phyloP scores from a whole-genome alignment of 306 rosid genomes.

The Urtica urens region DNA sequence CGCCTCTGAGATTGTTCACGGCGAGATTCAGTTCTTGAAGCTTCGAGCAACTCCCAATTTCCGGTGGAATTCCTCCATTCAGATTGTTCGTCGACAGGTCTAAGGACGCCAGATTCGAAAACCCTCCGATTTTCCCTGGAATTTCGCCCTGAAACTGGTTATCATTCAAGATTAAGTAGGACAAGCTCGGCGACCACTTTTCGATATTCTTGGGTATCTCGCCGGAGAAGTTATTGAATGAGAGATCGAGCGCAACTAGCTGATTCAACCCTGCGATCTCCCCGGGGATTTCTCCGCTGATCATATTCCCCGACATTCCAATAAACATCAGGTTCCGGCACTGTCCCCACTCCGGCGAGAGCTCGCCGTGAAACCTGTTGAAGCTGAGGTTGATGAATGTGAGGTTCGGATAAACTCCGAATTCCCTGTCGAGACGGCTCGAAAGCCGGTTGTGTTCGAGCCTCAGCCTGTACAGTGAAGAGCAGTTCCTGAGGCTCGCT shows the following conservation, averaged over 20 bases:
- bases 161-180: constrained; percentile 11
- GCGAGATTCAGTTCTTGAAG: constrained; percentile 27
- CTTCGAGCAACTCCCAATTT: constrained; percentile 27
- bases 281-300: constrained; percentile 30
- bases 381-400: constrained; percentile 42
- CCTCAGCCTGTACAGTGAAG: constrained; percentile 31
- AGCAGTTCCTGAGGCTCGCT: constrained; percentile 29
- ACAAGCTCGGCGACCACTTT: constrained; percentile 20
- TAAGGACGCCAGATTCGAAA: constrained; percentile 21
- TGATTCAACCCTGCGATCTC: constrained; percentile 26
- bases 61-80: constrained; percentile 32
- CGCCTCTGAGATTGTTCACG: constrained; percentile 28
- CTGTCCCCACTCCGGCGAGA: constrained; percentile 38
- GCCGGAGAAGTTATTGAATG: constrained; percentile 37
- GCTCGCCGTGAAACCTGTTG: constrained; percentile 28
- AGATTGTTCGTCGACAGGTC: constrained; percentile 40
- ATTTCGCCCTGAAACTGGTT: constrained; percentile 33
- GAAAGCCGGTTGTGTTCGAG: constrained; percentile 29
- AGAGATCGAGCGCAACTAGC: constrained; percentile 26
- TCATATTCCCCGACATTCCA: constrained; percentile 27
- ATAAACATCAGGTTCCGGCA: constrained; percentile 27
- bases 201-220: constrained; percentile 31
- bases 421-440: constrained; percentile 30
- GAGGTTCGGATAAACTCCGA: constrained; percentile 50
- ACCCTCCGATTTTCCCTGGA: constrained; percentile 28